phyloP scores from a whole-genome alignment of 2,329 filamentous ascomycete species.

The Beauveria australis region DNA sequence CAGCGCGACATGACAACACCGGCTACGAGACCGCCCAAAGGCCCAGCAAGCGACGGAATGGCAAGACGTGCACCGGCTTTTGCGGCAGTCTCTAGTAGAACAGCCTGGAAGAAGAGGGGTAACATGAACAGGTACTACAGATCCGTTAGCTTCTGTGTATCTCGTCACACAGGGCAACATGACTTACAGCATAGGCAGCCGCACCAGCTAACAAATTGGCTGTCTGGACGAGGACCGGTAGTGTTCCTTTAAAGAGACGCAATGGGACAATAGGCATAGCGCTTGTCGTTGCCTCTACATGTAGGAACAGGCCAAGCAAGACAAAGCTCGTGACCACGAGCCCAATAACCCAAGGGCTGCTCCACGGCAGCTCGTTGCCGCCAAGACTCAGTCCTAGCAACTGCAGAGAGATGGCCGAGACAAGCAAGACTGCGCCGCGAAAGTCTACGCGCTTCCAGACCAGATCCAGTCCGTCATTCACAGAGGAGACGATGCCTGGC shows the following conservation, averaged over 20 bases:
- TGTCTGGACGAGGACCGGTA: constrained; percentile 46
- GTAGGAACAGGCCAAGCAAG: constrained; percentile 36
- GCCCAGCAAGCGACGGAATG: constrained; percentile 52
- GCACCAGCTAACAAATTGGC: constrained; percentile 54
- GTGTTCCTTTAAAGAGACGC: constrained; percentile 45
- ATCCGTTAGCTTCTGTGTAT: not conserved
- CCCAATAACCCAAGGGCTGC: constrained; percentile 37
- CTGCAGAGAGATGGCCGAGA: constrained; percentile 49
- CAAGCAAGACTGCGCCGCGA: constrained; percentile 46
- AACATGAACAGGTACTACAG: constrained; percentile 57
- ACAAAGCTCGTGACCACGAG: constrained; percentile 35
- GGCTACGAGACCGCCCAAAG: constrained; percentile 46
- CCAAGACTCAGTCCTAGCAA: constrained; percentile 47
- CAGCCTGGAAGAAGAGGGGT: constrained; percentile 62
- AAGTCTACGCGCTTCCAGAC: constrained; percentile 51
- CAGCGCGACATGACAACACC: constrained; percentile 52
- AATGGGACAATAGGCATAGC: constrained; percentile 48
- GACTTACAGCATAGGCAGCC: constrained; percentile 52
- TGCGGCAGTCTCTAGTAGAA: constrained; percentile 55
- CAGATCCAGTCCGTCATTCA: constrained; percentile 24
- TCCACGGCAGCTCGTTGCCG: constrained; percentile 47
- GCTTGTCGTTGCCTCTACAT: constrained; percentile 38
- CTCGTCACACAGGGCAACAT: not conserved
- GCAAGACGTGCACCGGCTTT: constrained; percentile 56
- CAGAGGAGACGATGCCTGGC: constrained; percentile 19